A percentile compares a stretch with the other conserved stretches of the same genome.
Conservation (phyloP, 495 filamentous ascomycete species). For the Aeminium ludgeri region DNA sequence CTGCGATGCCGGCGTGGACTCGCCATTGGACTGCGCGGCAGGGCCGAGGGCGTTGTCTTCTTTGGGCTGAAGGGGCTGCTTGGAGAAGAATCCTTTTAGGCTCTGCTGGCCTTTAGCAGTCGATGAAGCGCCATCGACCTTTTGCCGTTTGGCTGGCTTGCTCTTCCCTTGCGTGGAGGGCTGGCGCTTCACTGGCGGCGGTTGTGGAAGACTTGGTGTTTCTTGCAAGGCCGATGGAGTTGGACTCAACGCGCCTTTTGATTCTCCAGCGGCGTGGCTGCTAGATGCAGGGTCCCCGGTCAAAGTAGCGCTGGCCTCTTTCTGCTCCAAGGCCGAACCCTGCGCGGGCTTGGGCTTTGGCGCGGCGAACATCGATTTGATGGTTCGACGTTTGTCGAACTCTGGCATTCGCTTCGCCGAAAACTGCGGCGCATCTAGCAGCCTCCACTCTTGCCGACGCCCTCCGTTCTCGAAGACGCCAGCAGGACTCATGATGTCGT, state of each 20-base stretch:
- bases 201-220: background rate
- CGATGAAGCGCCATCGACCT: slow-evolving; percentile 20
- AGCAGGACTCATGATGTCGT: slow-evolving; percentile 64
- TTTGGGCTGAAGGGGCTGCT: slow-evolving; percentile 21
- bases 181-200: slow-evolving; percentile 11
- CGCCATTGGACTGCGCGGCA: too few species aligned
- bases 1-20: background rate
- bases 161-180: slow-evolving; percentile 3
- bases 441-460: slow-evolving; percentile 47
- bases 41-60: background rate
- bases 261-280: too few species aligned
- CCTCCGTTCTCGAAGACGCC: slow-evolving; percentile 58
- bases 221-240: too few species aligned
- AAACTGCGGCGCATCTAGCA: slow-evolving; percentile 48
- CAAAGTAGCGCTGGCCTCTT: background rate
- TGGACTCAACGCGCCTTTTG: too few species aligned
- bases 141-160: slow-evolving; percentile 31
- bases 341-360: background rate
- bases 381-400: slow-evolving; percentile 66
- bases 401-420: slow-evolving; percentile 77
- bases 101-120: slow-evolving; percentile 48
- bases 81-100: slow-evolving; percentile 70
- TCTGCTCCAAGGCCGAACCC: background rate
- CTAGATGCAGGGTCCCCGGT: too few species aligned
- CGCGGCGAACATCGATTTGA: slow-evolving; percentile 77